Base-by-base conservation (phyloP, 495 filamentous ascomycete genomes). In the Penicillium roqueforti region DNA sequence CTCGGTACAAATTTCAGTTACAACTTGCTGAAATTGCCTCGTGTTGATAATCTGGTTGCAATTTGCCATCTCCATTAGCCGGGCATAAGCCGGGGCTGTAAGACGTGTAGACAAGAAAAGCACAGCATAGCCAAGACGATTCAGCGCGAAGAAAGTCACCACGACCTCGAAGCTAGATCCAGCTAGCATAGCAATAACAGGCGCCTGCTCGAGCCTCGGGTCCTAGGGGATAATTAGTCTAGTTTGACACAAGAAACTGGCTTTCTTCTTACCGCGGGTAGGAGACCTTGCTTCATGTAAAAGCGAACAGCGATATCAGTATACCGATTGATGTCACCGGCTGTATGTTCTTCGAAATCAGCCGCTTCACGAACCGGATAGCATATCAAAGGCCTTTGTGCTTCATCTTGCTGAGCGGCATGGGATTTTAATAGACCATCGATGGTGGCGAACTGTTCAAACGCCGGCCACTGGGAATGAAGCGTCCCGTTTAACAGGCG, bases 41-140 rank as follows among this genome's bases (percentile, higher is more conserved):
- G 56, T 51, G n/a, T 63, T 51, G 14, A 78, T 53, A 14, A 81
- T 58, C 22, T 70, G 54, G 19, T 59, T 68, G 45, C 77, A 78
- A 1, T 71, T 56, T 14, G 76, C 75, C 54, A 76, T 66, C 8
- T 63, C 48, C 22, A 85, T 60, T 6, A 85, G 63, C 25, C 76
- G 72, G 14, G 68, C 58, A 56, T 76, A 79, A 23, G 82, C 82
- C 18, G 65, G 62, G 0, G 71, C 69, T 26, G 76, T 73, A 25
- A 85, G 67, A 13, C 83, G 77, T 18, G 79, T 80, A 0, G 82
- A 86, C 6, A 86, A 57, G 19, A 80, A 72, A 11, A 86, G 66
- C 20, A 76, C 68, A 6, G 78, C 77, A 58, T 77, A 81, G 16
- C 82, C 82, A 2, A 83, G 67, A 4, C 82, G 75, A 29, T 74